These are phyloP conservation scores for Pleurotus platypus DNA, from an alignment of 768 basidiomycete genomes.

Conservation along the genomic window DNA sequence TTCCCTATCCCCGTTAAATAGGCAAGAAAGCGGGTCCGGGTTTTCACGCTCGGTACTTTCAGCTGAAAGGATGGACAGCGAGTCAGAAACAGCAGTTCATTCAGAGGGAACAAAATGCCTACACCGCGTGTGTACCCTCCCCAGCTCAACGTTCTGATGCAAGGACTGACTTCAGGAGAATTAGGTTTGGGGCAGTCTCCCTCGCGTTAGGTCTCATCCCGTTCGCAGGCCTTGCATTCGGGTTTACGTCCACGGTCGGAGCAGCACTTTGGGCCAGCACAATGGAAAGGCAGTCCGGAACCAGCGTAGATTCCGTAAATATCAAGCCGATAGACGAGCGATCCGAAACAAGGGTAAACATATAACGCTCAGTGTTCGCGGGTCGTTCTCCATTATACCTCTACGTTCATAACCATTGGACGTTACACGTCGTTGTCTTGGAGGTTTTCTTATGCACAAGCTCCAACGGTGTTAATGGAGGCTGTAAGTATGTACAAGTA, in stretches of 20 bases:
- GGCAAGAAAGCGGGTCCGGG: constrained; percentile 46
- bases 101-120: constrained; percentile 47
- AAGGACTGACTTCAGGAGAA: no score
- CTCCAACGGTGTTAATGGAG: no score
- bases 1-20: constrained; percentile 10
- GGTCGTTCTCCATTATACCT: no score
- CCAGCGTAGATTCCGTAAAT: no score
- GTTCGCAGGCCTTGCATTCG: constrained; percentile 54
- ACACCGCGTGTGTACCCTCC: constrained; percentile 51
- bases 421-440: no score
- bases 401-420: no score
- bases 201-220: constrained; percentile 61
- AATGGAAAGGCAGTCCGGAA: constrained; percentile 38
- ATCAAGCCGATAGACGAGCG: no score
- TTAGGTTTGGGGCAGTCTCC: constrained; percentile 57
- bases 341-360: no score
- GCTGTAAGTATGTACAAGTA: no score
- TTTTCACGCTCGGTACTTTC: constrained; percentile 67
- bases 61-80: constrained; percentile 54
- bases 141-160: background rate
- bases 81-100: constrained; percentile 42
- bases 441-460: no score
- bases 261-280: constrained; percentile 72
- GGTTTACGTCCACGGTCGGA: constrained; percentile 61
- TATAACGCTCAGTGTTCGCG: no score